A percentile compares a stretch with the other conserved stretches of the same genome.
phyloP scores from a whole-genome alignment of 2,329 filamentous ascomycete genomes.

The Cadophora sp. region DNA sequence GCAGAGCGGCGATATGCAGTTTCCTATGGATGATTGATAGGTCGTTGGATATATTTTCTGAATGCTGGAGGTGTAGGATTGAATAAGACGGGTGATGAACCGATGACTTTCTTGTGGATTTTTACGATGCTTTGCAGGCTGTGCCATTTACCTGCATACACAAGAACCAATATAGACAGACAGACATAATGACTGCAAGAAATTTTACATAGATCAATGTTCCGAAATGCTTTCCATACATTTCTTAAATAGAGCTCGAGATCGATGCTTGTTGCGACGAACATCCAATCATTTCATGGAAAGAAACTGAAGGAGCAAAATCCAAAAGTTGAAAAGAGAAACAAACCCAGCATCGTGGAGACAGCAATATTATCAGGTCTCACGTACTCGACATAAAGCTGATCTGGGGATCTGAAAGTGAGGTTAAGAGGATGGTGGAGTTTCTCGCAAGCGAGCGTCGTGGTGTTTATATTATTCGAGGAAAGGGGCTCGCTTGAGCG shows the following conservation, averaged over 20 bases:
- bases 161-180: background rate
- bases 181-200: background rate
- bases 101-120: background rate
- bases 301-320: too few species aligned
- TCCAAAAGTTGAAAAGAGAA: too few species aligned
- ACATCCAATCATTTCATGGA: too few species aligned
- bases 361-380: too few species aligned
- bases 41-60: background rate
- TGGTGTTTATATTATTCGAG: background rate
- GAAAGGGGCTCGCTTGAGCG: background rate
- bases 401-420: too few species aligned
- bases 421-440: too few species aligned
- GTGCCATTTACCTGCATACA: background rate
- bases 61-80: background rate
- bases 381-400: too few species aligned
- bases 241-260: too few species aligned
- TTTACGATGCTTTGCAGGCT: background rate
- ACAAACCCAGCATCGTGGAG: too few species aligned
- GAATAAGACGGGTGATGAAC: background rate
- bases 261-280: too few species aligned
- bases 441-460: background rate
- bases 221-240: background rate
- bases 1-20: constrained; percentile 19
- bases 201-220: background rate
- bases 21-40: constrained; percentile 19